A percentile compares a stretch with the other conserved stretches of the same genome.
phyloP scores from a whole-genome alignment of 129 eudicot genomes.

The Flaveria bidentis region DNA sequence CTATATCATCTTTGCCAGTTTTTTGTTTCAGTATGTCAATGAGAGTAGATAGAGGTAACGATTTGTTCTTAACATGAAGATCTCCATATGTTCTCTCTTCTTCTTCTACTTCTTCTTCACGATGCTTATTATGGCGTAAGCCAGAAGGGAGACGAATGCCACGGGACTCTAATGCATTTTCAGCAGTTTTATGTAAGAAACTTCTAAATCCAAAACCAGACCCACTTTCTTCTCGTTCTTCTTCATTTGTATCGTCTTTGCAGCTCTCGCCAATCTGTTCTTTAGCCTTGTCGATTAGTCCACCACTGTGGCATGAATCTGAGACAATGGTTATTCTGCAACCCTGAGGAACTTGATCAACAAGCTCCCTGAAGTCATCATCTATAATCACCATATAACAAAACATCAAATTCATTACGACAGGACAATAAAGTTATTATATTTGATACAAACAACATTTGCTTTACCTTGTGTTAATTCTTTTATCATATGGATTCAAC shows the following conservation, averaged over 20 bases:
- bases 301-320: conserved; percentile 99
- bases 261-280: conserved; percentile 82
- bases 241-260: conserved; percentile 24
- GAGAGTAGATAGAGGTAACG: conserved; percentile 80
- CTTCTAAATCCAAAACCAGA: conserved; percentile 61
- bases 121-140: conserved; percentile 37
- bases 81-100: conserved; percentile 41
- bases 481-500: not conserved
- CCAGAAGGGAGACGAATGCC: conserved; percentile 72
- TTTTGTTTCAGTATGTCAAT: conserved; percentile 75
- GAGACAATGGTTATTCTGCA: conserved; percentile 86
- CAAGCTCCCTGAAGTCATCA: conserved; percentile 90
- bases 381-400: conserved; percentile 42
- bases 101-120: conserved; percentile 30
- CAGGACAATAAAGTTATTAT: not conserved
- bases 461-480: not conserved
- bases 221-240: conserved; percentile 48
- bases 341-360: conserved; percentile 78
- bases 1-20: conserved; percentile 65
- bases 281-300: conserved; percentile 77
- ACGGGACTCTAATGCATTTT: conserved; percentile 73
- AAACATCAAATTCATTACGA: conserved; percentile 8
- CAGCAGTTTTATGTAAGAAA: conserved; percentile 62
- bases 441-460: not conserved
- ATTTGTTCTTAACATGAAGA: conserved; percentile 56